A percentile compares a stretch with the other conserved stretches of the same genome.
phyloP scores from a whole-genome alignment of 495 filamentous ascomycete genomes.

The Penicillium longicatenatum region DNA sequence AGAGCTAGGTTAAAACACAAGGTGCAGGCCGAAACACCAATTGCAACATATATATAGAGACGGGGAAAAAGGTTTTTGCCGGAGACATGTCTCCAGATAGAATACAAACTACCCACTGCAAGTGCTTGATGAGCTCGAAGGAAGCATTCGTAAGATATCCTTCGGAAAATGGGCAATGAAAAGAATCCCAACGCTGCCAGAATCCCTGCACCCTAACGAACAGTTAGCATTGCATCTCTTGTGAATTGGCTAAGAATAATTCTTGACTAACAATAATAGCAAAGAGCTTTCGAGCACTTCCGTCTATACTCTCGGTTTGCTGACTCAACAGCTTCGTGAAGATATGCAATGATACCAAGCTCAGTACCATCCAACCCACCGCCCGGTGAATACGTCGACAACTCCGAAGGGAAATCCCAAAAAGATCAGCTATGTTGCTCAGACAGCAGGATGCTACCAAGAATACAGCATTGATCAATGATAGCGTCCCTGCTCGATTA shows the following conservation, averaged over 20 bases:
- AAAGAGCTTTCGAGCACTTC: not conserved
- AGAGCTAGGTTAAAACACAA: slow-evolving; percentile 18
- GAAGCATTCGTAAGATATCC: slow-evolving; percentile 36
- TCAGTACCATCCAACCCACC: slow-evolving; percentile 23
- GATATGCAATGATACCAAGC: slow-evolving; percentile 21
- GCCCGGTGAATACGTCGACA: slow-evolving; percentile 27
- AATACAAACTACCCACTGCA: slow-evolving; percentile 26
- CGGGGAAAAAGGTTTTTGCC: not conserved
- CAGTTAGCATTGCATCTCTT: not conserved
- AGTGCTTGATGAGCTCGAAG: slow-evolving; percentile 33
- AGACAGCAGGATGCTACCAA: slow-evolving; percentile 13
- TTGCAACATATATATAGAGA: slow-evolving; percentile 31
- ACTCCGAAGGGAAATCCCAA: slow-evolving; percentile 21
- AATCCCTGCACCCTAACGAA: not conserved
- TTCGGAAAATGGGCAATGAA: slow-evolving; percentile 24
- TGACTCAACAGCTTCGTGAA: not conserved
- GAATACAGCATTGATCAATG: no score
- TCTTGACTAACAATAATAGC: not conserved
- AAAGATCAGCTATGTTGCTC: slow-evolving; percentile 27
- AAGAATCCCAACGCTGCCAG: slow-evolving; percentile 22
- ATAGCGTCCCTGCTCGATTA: no score
- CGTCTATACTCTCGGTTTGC: slow-evolving; percentile 11
- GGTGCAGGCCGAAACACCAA: slow-evolving; percentile 27
- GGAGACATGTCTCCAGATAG: slow-evolving; percentile 27
- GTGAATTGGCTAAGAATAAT: not conserved